phyloP scores from a whole-genome alignment of 768 basidiomycete genomes.

The Kockovaella imperatae region DNA sequence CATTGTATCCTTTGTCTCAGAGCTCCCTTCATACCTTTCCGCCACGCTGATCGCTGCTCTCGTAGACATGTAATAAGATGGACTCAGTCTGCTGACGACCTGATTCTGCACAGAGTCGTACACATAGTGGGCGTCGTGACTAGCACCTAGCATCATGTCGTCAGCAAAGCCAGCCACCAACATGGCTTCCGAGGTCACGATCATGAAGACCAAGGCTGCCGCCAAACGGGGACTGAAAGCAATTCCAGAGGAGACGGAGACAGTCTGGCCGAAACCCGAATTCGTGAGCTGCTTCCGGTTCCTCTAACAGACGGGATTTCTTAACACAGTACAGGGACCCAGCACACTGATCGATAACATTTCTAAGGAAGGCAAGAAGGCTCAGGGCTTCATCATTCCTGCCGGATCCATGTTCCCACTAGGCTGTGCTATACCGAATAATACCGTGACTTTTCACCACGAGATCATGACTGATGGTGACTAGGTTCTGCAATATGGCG shows the following conservation, averaged over 20 bases:
- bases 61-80: too few relatives aligned
- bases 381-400: slow-evolving; percentile 29
- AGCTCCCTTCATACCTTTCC: too few relatives aligned
- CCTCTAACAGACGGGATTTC: neutral
- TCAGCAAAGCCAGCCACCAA: slow-evolving; percentile 7
- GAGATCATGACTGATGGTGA: too few relatives aligned
- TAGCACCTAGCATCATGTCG: too few relatives aligned
- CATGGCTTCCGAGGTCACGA: slow-evolving; percentile 31
- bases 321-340: slow-evolving; percentile 10
- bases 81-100: too few relatives aligned
- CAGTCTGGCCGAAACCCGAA: slow-evolving; percentile 36
- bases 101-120: too few relatives aligned
- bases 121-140: too few relatives aligned
- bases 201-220: slow-evolving; percentile 34
- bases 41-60: too few relatives aligned
- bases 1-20: too few relatives aligned
- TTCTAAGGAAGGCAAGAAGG: slow-evolving; percentile 21
- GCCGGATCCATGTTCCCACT: slow-evolving; percentile 38
- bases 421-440: slow-evolving; percentile 25
- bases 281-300: slow-evolving; percentile 18
- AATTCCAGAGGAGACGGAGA: slow-evolving; percentile 16
- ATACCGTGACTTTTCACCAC: too few relatives aligned
- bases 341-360: slow-evolving; percentile 30
- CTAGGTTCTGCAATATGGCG: slow-evolving; percentile 15
- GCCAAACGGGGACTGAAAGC: slow-evolving; percentile 27